phyloP scores from a whole-genome alignment of 306 rosid genomes.

The Ochetophila trinervis region DNA sequence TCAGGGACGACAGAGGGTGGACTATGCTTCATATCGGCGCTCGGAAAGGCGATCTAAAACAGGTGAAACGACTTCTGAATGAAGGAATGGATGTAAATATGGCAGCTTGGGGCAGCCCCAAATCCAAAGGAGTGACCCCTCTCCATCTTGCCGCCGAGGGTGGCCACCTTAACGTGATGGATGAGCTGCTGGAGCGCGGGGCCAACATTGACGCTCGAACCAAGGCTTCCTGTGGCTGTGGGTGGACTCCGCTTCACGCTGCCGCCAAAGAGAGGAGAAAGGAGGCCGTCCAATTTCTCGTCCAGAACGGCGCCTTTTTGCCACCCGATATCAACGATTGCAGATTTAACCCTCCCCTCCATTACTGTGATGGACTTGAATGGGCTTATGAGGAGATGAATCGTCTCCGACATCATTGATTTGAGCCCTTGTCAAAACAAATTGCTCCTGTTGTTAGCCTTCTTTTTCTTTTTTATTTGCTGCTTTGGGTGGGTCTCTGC shows the following conservation, averaged over 20 bases:
- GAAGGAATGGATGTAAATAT: conserved; percentile 93
- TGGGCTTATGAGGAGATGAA: conserved; percentile 99
- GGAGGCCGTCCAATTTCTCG: conserved; percentile 73
- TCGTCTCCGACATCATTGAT: conserved; percentile 46
- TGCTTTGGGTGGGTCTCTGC: no score
- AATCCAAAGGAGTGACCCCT: conserved; percentile 87
- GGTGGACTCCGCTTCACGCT: conserved; percentile 95
- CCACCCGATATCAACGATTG: conserved; percentile 78
- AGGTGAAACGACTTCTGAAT: conserved; percentile 81
- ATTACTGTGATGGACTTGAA: conserved; percentile 91
- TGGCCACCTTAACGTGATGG: conserved; percentile 88
- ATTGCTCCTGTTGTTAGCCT: no score
- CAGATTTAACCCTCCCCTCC: conserved; percentile 94
- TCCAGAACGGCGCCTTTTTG: conserved; percentile 93
- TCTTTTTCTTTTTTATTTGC: no score
- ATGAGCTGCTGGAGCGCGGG: conserved; percentile 90
- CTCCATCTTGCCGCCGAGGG: conserved; percentile 99
- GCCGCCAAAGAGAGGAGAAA: conserved; percentile 94
- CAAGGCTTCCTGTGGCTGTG: conserved; percentile 95
- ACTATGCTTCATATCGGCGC: conserved; percentile 71
- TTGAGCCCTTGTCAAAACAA: no score
- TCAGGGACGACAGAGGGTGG: conserved; percentile 90
- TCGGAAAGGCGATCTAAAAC: conserved; percentile 72
- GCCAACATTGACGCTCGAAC: conserved; percentile 96
- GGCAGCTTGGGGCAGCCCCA: conserved; percentile 72